Base-by-base conservation (phyloP, 192 early-diverging fungal genomes). In the Coemansia sp. region DNA sequence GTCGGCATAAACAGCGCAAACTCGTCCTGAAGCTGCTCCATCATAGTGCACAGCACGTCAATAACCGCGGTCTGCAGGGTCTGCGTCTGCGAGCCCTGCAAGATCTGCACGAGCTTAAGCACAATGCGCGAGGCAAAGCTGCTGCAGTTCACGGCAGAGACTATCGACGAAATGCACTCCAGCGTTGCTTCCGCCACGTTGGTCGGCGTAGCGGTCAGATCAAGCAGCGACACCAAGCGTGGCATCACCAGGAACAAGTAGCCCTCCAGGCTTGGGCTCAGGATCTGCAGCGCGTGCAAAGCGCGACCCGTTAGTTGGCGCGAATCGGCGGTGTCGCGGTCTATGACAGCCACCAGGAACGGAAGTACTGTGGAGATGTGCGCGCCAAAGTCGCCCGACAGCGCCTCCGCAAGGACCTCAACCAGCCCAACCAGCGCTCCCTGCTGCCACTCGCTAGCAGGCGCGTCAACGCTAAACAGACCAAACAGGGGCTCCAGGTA, bases 241-340 rank as follows among this genome's bases (percentile, higher is more conserved):
- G 91, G 93, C 49, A 95, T 85, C 14, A 97, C 84, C 15, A 97
- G 76, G 65, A 92, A 88, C 70, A 97, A 79, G 56, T 95, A 96
- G 52, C 90, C 92, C 54, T 97, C 93, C 35, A 95, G 82, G 52
- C 91, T 93, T 3, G 86, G 74, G 2, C 90, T 90, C 74, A 97
- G 88, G 5, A 86, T 84, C 7, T 84, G 72, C 49, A 97, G 79
- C 3, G 88, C 90, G 39, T 91, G 83, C 10, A 97, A 54, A 0
- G 88, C 85, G 48, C 84, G 83, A 15, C 82, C 79, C 0, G 87
- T 83, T 0, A 82, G 68, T 6, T 80, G 67, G n/a, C 85, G 81
- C 13, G 75, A 56, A 15, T 92, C 90, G 0, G 84, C 84, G 0
- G 79, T 71, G 56, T 97, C 92, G 3, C 67, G 62, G 32, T 94